Evolutionary conservation across 306 rosid genomes (phyloP).

Genomic region (Ochetophila trinervis): DNA sequence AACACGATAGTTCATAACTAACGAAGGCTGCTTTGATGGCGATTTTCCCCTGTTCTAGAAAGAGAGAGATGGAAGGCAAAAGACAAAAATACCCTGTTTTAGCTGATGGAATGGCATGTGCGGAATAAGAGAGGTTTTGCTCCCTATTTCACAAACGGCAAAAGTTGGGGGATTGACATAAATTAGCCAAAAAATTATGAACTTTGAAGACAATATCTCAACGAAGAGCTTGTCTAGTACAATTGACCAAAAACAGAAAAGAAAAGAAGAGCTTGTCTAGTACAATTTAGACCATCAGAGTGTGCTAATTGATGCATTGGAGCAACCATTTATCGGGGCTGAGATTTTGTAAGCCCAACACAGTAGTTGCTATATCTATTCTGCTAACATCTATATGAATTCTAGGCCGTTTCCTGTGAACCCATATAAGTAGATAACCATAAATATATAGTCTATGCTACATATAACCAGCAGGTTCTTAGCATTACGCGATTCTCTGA

Average conservation of each 20-base stretch:
- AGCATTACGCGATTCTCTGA: constrained; percentile 44
- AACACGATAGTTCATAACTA: no score
- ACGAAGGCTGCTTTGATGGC: no score
- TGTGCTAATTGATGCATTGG: constrained; percentile 63
- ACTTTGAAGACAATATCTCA: constrained; percentile 5
- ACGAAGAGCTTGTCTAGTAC: not conserved
- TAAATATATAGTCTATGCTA: no score
- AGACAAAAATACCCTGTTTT: no score
- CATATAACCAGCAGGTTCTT: not conserved
- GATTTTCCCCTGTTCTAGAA: no score
- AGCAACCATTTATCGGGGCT: constrained; percentile 56
- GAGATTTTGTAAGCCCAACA: constrained; percentile 52
- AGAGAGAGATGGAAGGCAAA: no score
- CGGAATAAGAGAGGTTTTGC: no score
- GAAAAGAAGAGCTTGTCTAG: not conserved
- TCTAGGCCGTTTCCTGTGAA: constrained; percentile 58
- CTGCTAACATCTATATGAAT: constrained; percentile 65
- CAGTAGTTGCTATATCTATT: constrained; percentile 48
- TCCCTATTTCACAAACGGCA: no score
- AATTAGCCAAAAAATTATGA: no score
- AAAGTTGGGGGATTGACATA: no score
- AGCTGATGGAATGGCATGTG: no score
- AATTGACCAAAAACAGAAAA: no score
- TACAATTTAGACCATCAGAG: constrained; percentile 40
- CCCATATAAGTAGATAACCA: not conserved